Percentiles rank a stretch among this genome's conserved stretches.
These are phyloP conservation scores for Pythium periplocum DNA, from an alignment of 352 stramenopile species.

Conservation along the genomic window DNA sequence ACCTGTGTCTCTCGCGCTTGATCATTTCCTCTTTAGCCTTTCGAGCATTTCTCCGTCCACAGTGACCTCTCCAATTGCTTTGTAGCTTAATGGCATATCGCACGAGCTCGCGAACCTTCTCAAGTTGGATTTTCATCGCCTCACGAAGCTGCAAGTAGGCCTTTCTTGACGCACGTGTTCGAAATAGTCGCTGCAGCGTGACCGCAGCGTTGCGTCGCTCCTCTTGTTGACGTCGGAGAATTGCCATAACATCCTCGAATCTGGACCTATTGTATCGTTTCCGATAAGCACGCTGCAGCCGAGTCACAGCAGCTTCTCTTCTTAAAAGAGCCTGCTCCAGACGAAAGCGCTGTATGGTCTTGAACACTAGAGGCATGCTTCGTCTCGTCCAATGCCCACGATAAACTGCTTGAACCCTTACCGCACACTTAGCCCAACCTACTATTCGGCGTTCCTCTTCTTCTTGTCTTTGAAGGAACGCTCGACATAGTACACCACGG, in stretches of 20 bases:
- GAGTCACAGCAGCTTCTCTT: conserved; percentile 31
- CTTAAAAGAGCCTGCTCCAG: conserved; percentile 39
- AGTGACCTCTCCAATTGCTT: conserved; percentile 57
- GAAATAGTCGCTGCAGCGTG: conserved; percentile 54
- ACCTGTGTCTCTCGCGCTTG: conserved; percentile 22
- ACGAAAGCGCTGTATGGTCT: conserved; percentile 56
- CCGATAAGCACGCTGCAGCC: conserved; percentile 52
- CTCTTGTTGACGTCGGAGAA: conserved; percentile 49
- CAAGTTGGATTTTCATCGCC: conserved; percentile 37
- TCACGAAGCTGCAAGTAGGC: conserved; percentile 43
- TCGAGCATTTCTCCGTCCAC: conserved; percentile 28
- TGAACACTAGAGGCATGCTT: conserved; percentile 46
- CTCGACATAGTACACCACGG: conserved; percentile 45
- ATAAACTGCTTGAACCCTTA: conserved; percentile 56
- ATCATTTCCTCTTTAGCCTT: conserved; percentile 25
- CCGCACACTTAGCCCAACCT: conserved; percentile 31
- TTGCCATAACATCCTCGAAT: conserved; percentile 65
- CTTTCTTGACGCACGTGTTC: conserved; percentile 43
- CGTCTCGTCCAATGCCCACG: conserved; percentile 51
- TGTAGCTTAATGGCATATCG: conserved; percentile 50
- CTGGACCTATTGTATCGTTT: conserved; percentile 59
- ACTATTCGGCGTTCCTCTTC: conserved; percentile 29
- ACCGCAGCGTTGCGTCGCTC: conserved; percentile 49
- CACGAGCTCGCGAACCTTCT: conserved; percentile 27
- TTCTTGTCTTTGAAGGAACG: conserved; percentile 19